These are phyloP conservation scores for Colletotrichum somersetense DNA, from an alignment of 2,329 filamentous ascomycete genomes.

Conservation along the genomic window DNA sequence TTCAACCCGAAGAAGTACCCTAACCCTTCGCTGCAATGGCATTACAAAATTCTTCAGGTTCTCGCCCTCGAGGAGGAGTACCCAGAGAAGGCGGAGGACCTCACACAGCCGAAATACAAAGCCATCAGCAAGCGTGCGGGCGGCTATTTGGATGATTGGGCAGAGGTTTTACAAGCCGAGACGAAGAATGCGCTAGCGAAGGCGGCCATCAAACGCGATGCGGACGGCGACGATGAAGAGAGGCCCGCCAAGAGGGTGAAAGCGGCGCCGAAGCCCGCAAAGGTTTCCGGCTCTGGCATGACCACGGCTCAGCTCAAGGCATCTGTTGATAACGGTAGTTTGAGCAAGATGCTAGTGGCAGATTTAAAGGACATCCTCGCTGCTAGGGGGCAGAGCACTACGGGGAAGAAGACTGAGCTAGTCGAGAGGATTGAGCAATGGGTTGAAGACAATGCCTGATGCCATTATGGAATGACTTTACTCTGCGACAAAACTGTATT, in stretches of 20 bases:
- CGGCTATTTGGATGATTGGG: slow-evolving; percentile 82
- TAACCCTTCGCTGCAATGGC: slow-evolving; percentile 95
- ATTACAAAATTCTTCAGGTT: slow-evolving; percentile 93
- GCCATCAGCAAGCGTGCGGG: slow-evolving; percentile 93
- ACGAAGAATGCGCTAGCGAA: slow-evolving; percentile 52
- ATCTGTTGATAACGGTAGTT: slow-evolving; percentile 58
- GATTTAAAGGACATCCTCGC: slow-evolving; percentile 64
- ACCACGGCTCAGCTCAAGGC: slow-evolving; percentile 62
- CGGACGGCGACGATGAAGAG: slow-evolving; percentile 59
- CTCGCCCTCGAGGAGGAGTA: slow-evolving; percentile 93
- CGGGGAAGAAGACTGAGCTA: slow-evolving; percentile 67
- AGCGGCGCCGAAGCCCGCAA: slow-evolving; percentile 46
- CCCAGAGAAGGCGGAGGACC: slow-evolving; percentile 79
- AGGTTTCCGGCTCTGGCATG: slow-evolving; percentile 51
- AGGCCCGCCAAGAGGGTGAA: slow-evolving; percentile 62
- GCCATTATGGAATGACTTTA: slow-evolving; percentile 1
- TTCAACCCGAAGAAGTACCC: slow-evolving; percentile 92
- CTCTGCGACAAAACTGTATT: slow-evolving; percentile 16
- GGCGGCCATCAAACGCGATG: slow-evolving; percentile 65
- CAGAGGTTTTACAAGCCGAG: slow-evolving; percentile 73
- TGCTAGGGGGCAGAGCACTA: slow-evolving; percentile 60
- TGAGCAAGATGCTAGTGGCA: slow-evolving; percentile 67
- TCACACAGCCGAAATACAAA: slow-evolving; percentile 84
- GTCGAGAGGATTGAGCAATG: slow-evolving; percentile 68
- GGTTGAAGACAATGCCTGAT: slow-evolving; percentile 61